A percentile compares a stretch with the other conserved stretches of the same genome.
These are phyloP conservation scores for Lentinula novae-zelandiae DNA, from an alignment of 1,284 basidiomycete species.

Conservation along the genomic window DNA sequence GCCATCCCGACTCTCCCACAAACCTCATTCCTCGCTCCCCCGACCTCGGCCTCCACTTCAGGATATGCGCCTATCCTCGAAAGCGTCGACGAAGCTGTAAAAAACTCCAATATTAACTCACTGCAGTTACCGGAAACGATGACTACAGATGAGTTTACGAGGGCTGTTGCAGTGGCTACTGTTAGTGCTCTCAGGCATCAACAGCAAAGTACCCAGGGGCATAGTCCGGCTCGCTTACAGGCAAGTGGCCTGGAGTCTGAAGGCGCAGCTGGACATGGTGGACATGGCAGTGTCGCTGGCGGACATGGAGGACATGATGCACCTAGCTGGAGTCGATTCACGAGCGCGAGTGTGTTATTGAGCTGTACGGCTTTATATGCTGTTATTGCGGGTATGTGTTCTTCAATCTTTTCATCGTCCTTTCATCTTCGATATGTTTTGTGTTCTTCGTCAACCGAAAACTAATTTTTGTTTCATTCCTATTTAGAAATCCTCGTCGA, in stretches of 20 bases:
- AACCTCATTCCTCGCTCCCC: neutral
- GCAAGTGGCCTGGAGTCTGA: slow-evolving; percentile 17
- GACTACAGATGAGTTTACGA: slow-evolving; percentile 84
- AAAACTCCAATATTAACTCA: slow-evolving; percentile 35
- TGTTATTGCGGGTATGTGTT: slow-evolving; percentile 78
- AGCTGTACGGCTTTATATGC: slow-evolving; percentile 93
- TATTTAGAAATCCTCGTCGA: slow-evolving; percentile 84
- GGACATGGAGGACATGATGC: slow-evolving; percentile 89
- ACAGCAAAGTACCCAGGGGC: slow-evolving; percentile 29
- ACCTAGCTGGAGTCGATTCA: slow-evolving; percentile 89
- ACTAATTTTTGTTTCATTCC: slow-evolving; percentile 23
- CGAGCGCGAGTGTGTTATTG: slow-evolving; percentile 84
- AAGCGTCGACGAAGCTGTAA: slow-evolving; percentile 71
- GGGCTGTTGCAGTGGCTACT: slow-evolving; percentile 88
- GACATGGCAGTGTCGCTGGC: slow-evolving; percentile 25
- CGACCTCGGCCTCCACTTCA: neutral
- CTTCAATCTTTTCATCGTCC: neutral
- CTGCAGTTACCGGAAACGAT: slow-evolving; percentile 39
- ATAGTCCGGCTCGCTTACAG: neutral
- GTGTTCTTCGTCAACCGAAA: neutral
- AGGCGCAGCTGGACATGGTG: neutral
- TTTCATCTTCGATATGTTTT: neutral
- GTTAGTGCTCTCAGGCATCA: slow-evolving; percentile 81
- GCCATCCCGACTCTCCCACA: neutral
- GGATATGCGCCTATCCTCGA: slow-evolving; percentile 71